These are phyloP conservation scores for Trichoderma asperellum DNA, from an alignment of 2,329 filamentous ascomycete species.

Conservation along the genomic window DNA sequence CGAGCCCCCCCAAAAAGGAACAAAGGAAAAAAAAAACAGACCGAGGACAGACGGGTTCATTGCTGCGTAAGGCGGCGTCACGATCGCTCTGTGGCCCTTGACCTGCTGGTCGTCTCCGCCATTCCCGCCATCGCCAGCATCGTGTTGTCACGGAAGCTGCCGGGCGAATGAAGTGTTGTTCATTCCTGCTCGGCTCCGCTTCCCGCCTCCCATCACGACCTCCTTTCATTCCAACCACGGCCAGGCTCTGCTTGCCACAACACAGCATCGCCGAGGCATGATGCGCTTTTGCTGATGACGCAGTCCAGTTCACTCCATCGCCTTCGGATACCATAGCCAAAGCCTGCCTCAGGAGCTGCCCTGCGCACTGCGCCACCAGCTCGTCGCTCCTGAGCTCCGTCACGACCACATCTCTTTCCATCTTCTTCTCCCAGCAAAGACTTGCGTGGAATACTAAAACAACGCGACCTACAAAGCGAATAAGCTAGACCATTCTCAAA, in stretches of 20 bases:
- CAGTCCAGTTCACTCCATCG: conserved; percentile 16
- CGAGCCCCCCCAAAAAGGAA: background rate
- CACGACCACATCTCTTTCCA: conserved; percentile 12
- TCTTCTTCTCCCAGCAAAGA: background rate
- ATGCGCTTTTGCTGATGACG: conserved; percentile 26
- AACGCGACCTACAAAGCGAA: background rate
- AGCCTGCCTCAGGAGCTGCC: conserved; percentile 16
- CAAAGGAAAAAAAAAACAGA: background rate
- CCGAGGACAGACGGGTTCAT: background rate
- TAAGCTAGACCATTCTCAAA: background rate
- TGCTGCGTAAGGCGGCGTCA: conserved; percentile 15
- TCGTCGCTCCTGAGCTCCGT: background rate
- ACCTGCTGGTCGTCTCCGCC: conserved; percentile 22
- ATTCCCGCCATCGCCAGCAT: conserved; percentile 25
- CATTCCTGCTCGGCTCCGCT: conserved; percentile 31
- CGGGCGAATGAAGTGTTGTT: conserved; percentile 24
- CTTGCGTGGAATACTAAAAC: background rate
- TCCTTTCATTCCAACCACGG: conserved; percentile 35
- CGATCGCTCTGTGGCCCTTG: conserved; percentile 26
- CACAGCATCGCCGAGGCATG: conserved; percentile 33
- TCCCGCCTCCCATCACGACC: conserved; percentile 27
- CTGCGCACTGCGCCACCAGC: background rate
- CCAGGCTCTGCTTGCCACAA: conserved; percentile 28
- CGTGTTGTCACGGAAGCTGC: conserved; percentile 28
- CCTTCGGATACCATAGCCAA: background rate